Base-by-base conservation (phyloP, 2,329 filamentous ascomycete species). In the Monosporascus sp. region DNA sequence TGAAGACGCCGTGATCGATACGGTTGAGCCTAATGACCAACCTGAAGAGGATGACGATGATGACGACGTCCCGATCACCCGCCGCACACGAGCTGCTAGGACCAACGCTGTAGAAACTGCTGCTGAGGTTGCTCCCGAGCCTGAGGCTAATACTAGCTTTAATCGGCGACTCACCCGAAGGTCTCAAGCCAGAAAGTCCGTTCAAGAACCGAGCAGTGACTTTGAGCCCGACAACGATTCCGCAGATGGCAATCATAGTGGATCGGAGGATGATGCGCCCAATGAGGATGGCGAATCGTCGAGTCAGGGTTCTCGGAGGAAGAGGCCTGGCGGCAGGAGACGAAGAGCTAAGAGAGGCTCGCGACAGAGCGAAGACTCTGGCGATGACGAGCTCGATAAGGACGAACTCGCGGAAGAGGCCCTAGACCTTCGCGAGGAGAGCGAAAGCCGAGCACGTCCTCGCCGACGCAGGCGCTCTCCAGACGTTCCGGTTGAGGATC, bases 401-500 rank as follows among this genome's bases (percentile, higher is more conserved):
- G 80, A 87, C 54, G 85, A 88, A 63, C 69, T 88, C 50, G 82
- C 81, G 6, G 83, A 86, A 67, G 85, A 88, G 65, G 76, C 85
- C 16, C 77, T 83, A 57, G 84, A 88, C 54, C 74, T 88, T 46
- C 74, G 77, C 48, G 72, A 80, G 59, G 78, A 77, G 52, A 82
- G 43, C 43, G 24, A 46, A 27, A 46, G 43, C n/a, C 43, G 43
- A 46, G 40, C 81, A 7, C 74, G 75, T 37, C 72, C 78, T 17
- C 76, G 80, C 26, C 77, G 80, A 52, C 70, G 80, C 59, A 72
- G 74, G 59, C 68, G 76, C 59, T 75, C 82, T 60, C 79, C 82
- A 19, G 72, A 80, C 60, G 78, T 88, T 60, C 70, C 83, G 49
- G 80, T 87, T 65, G 77, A 88, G 71, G 72, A 82, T 59, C 67